phyloP scores from a whole-genome alignment of 768 basidiomycete genomes.

The Tylopilus plumbeoviolaceoides region DNA sequence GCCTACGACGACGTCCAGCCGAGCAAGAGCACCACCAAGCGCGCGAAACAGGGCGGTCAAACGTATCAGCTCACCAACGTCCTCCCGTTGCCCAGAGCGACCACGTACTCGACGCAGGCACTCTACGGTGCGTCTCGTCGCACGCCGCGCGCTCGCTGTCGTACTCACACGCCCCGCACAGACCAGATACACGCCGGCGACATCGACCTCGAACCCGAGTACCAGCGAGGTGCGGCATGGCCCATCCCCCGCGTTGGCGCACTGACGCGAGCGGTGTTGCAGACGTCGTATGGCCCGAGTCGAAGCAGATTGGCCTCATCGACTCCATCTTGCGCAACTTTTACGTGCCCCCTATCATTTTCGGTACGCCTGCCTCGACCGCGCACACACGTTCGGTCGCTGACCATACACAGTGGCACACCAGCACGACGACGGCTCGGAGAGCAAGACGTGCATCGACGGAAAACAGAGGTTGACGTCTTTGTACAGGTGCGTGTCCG shows the following conservation, averaged over 20 bases:
- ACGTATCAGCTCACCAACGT: conserved; percentile 38
- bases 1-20: background rate
- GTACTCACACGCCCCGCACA: conserved; percentile 20
- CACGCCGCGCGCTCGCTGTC: background rate
- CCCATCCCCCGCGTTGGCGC: background rate
- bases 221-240: conserved; percentile 59
- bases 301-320: conserved; percentile 70
- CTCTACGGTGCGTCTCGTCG: conserved; percentile 42
- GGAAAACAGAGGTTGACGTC: conserved; percentile 81
- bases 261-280: background rate
- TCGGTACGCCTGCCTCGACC: conserved; percentile 39
- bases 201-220: conserved; percentile 72
- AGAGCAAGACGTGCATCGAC: conserved; percentile 67
- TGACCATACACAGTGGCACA: conserved; percentile 39
- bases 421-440: conserved; percentile 55
- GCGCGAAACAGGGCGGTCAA: conserved; percentile 3
- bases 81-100: conserved; percentile 52
- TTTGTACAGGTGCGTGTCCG: conserved; percentile 51
- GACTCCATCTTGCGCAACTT: conserved; percentile 78
- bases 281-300: conserved; percentile 80
- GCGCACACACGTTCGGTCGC: background rate
- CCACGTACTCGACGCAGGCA: conserved; percentile 61
- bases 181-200: conserved; percentile 63
- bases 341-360: conserved; percentile 77
- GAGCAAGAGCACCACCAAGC: conserved; percentile 1